Conservation (phyloP, 2,329 filamentous ascomycete genomes). For the Penicillium fuscoglaucum region DNA sequence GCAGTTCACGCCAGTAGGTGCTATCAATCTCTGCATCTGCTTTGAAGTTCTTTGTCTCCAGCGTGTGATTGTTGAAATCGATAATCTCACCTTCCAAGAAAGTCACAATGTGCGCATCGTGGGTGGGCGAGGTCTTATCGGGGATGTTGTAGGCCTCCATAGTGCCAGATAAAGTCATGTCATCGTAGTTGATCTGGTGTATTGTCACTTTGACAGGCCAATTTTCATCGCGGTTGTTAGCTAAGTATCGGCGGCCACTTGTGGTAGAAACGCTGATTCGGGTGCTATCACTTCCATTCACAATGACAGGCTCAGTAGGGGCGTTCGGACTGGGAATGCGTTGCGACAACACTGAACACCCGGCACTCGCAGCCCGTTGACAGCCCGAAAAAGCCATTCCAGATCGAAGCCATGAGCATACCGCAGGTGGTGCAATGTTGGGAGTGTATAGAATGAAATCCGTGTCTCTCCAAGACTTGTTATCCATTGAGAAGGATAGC, state of each 20-base stretch:
- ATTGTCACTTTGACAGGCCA: constrained; percentile 70
- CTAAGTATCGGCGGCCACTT: constrained; percentile 39
- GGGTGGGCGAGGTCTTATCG: constrained; percentile 47
- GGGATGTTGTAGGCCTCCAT: constrained; percentile 72
- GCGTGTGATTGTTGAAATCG: constrained; percentile 56
- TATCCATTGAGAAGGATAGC: constrained; percentile 52
- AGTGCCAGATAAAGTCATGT: constrained; percentile 64
- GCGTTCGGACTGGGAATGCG: constrained; percentile 30
- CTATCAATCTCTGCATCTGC: constrained; percentile 49
- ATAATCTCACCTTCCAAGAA: constrained; percentile 70
- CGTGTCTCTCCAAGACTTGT: constrained; percentile 52
- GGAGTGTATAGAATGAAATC: constrained; percentile 61
- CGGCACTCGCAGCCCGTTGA: constrained; percentile 55
- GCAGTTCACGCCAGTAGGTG: constrained; percentile 51
- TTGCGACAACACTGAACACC: constrained; percentile 32
- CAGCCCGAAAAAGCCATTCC: constrained; percentile 62
- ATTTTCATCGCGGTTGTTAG: constrained; percentile 52
- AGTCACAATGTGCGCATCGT: constrained; percentile 58
- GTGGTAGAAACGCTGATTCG: constrained; percentile 41
- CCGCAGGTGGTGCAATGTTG: constrained; percentile 51
- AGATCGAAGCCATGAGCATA: constrained; percentile 62
- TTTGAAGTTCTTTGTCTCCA: constrained; percentile 51
- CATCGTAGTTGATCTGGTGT: constrained; percentile 60
- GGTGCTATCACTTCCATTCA: constrained; percentile 36
- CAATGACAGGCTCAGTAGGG: constrained; percentile 35